Evolutionary conservation across 805 yeast genomes (phyloP), one percentile per base, ranked within the genome.

Genomic region (Schizosaccharomyces cryophilus): DNA sequence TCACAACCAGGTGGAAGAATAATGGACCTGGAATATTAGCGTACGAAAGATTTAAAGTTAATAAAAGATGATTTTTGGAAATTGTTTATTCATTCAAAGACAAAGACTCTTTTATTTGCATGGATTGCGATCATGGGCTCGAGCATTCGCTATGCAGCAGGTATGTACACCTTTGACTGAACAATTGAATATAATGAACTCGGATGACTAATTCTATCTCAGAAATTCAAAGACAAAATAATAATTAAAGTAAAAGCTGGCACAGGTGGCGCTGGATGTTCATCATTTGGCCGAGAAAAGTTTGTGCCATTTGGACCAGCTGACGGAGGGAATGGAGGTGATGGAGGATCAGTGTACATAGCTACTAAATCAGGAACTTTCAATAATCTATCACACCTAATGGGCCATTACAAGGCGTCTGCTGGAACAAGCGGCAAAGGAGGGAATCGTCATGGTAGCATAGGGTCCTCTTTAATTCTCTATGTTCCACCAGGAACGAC

Each of bases 261-360:
- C 0, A 75, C 73, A 51, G 98, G 98, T 24, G 98, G 98, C 1
- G 76, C 83, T 68, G 98, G 98, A 5, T 75, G 79, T 40, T 83
- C 87, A 0, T 84, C 96, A 0, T 93, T 93, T 71, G 78, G 83
- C 63, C 75, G 96, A 65, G 97, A 87, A 65, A 85, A 95, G 3
- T 86, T 88, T 51, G 73, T 86, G 54, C 77, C 95, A 0, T 77
- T 78, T 21, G 98, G 98, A 0, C 97, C 98, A 0, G 95, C 98
- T 0, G 95, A 89, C 70, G 98, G 98, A n/a, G 98, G 98, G 9
- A 96, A 93, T 72, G 98, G 98, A 38, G 98, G 97, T 4, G 73
- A 76, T 63, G 98, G 98, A 26, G 98, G 98, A 2, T 77, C 83
- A 61, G 78, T 93, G 2, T 90, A 84, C 68, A 80, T 93, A 1